These are phyloP conservation scores for Boletus edulis DNA, from an alignment of 768 basidiomycete genomes.

Conservation along the genomic window DNA sequence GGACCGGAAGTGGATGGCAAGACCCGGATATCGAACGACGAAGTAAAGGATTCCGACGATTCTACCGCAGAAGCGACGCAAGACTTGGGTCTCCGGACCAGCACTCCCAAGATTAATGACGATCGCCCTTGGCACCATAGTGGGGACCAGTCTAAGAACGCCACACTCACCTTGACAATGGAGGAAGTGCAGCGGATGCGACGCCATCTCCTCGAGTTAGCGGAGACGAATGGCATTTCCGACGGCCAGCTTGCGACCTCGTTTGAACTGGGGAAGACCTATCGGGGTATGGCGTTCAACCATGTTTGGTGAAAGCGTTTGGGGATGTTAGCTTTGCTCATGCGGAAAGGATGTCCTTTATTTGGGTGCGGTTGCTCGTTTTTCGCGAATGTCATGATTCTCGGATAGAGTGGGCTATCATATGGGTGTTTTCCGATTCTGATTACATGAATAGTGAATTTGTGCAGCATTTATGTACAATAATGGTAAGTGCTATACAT, in stretches of 20 bases:
- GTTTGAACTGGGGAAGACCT: constrained; percentile 23
- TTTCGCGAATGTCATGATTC: not conserved
- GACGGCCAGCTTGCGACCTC: constrained; percentile 12
- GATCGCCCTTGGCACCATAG: not conserved
- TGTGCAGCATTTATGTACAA: constrained; percentile 1
- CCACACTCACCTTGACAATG: constrained; percentile 15
- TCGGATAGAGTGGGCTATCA: not conserved
- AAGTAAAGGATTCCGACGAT: not conserved
- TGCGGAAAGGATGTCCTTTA: not conserved
- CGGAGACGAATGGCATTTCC: not conserved
- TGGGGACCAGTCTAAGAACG: constrained; percentile 1
- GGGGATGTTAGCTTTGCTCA: not conserved
- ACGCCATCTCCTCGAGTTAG: constrained; percentile 8
- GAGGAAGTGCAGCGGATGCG: constrained; percentile 18
- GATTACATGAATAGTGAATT: not conserved
- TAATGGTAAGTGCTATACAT: not conserved
- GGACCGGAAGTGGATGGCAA: not conserved
- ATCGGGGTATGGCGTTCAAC: constrained; percentile 20
- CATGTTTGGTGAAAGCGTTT: constrained; percentile 23
- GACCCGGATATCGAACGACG: not conserved
- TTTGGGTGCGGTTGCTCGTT: not conserved
- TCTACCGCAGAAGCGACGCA: not conserved
- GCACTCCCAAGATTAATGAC: not conserved
- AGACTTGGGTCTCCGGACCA: not conserved
- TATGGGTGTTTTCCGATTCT: not conserved